These are phyloP conservation scores for Malus domestica DNA, from an alignment of 306 rosid species.

Conservation along the genomic window ASM211411v1 NC_041791.1:2946001-2946500, in stretches of 20 bases:
- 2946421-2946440: constrained; percentile 24
- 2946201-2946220: no score
- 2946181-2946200: not conserved
- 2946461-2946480: constrained; percentile 35
- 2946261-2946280: not conserved
- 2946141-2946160: no score
- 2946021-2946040: not conserved
- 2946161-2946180: no score
- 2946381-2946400: not conserved
- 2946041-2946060: not conserved
- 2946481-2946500: constrained; percentile 57
- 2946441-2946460: constrained; percentile 33
- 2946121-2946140: not conserved
- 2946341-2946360: constrained; percentile 1
- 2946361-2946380: not conserved
- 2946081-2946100: no score
- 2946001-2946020: no score
- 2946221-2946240: not conserved
- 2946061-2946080: no score
- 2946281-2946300: not conserved
- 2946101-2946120: not conserved
- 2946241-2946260: not conserved
- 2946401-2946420: not conserved
- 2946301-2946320: not conserved
- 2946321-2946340: not conserved